Percentiles rank a stretch among this genome's conserved stretches.
These are phyloP conservation scores for Pseudonitzschia delicatissima DNA, from an alignment of 108 stramenopile genomes.

Conservation along the genomic window DNA sequence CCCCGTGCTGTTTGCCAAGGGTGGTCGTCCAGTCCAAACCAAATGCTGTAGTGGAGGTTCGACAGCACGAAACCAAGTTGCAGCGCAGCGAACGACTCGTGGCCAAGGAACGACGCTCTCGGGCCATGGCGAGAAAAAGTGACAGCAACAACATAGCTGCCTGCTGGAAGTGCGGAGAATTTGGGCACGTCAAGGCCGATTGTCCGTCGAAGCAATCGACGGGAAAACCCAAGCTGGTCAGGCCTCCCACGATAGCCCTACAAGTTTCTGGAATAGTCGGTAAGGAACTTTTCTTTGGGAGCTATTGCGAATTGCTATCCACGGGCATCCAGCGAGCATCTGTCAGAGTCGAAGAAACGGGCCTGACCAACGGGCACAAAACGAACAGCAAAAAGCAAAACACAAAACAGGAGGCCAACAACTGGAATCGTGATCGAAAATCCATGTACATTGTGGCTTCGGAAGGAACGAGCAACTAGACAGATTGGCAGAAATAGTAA, in stretches of 20 bases:
- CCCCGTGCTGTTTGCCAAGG: constrained; percentile 50
- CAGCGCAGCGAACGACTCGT: not conserved
- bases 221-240: not conserved
- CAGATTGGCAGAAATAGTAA: too few species aligned
- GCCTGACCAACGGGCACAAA: not conserved
- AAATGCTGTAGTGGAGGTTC: not conserved
- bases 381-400: not conserved
- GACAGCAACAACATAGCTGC: not conserved
- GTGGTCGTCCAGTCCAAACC: not conserved
- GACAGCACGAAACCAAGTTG: not conserved
- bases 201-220: constrained; percentile 27
- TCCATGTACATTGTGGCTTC: constrained; percentile 43
- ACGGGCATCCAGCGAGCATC: constrained; percentile 25
- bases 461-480: too few species aligned
- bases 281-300: not conserved
- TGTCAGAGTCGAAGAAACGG: not conserved
- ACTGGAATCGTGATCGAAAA: constrained; percentile 45
- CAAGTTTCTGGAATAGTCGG: constrained; percentile 10
- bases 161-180: constrained; percentile 48
- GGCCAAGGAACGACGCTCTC: not conserved
- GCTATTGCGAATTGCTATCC: constrained; percentile 29
- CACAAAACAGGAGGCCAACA: constrained; percentile 19
- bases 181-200: constrained; percentile 29
- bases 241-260: constrained; percentile 12
- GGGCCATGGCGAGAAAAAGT: not conserved